Evolutionary conservation across 305 asterid genomes (phyloP).

Genomic region (Fraxinus latifolia): DNA sequence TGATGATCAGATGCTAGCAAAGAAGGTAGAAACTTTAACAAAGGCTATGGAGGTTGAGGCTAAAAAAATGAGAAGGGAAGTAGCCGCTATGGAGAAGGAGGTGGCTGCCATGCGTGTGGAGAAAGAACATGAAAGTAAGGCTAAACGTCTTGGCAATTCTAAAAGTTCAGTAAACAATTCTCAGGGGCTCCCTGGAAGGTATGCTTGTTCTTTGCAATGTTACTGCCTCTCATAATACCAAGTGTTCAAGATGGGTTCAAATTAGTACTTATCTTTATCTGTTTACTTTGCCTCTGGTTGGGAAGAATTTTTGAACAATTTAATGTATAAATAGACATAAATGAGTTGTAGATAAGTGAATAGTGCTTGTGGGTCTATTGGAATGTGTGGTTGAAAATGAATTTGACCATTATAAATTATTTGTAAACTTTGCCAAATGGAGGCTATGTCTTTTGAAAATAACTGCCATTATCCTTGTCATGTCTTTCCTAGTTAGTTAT

Average conservation of each 20-base stretch:
- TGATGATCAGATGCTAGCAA: constrained; percentile 76
- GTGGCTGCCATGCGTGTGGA: constrained; percentile 95
- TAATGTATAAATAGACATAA: not conserved
- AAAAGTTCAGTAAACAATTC: constrained; percentile 67
- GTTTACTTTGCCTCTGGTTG: not conserved
- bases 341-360: not conserved
- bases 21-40: constrained; percentile 92
- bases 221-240: constrained; percentile 3
- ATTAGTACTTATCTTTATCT: not conserved
- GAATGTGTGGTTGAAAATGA: not conserved
- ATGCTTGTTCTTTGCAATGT: constrained; percentile 17
- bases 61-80: constrained; percentile 97
- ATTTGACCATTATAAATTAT: not conserved
- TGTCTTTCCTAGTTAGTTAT: not conserved
- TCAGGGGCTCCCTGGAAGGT: constrained; percentile 84
- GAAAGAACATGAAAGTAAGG: constrained; percentile 82
- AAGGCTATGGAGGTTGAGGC: constrained; percentile 99
- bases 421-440: not conserved
- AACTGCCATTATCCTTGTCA: not conserved
- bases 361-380: not conserved
- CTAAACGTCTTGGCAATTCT: constrained; percentile 62
- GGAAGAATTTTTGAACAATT: not conserved
- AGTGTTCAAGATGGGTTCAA: not conserved
- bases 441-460: not conserved
- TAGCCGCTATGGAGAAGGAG: constrained; percentile 98